Percentiles rank a stretch among this genome's conserved stretches.
These are phyloP conservation scores for Phyllachora maydis DNA, from an alignment of 2,329 filamentous ascomycete genomes.

Conservation along the genomic window DNA sequence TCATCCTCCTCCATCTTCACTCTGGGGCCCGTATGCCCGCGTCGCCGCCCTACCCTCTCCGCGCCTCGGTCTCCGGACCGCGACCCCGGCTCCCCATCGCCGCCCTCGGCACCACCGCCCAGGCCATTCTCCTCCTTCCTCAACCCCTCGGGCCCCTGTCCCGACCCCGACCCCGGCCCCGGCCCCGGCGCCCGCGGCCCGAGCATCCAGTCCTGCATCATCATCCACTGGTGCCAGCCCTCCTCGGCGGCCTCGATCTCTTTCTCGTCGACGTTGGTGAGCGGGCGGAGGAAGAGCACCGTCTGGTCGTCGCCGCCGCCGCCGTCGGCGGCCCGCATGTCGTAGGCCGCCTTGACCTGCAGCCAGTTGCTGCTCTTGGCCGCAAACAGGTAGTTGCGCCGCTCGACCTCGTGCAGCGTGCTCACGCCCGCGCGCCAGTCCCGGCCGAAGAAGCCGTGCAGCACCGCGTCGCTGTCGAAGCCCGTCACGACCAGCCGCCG, in stretches of 20 bases:
- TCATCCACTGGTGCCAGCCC: constrained; percentile 85
- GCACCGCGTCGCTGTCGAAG: constrained; percentile 67
- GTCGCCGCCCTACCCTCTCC: too few species aligned
- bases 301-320: constrained; percentile 60
- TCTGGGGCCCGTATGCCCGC: too few species aligned
- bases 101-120: too few species aligned
- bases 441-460: constrained; percentile 94
- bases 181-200: constrained; percentile 57
- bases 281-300: constrained; percentile 68
- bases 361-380: constrained; percentile 86
- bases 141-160: constrained; percentile 2
- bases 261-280: constrained; percentile 54
- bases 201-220: constrained; percentile 99
- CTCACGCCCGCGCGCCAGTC: constrained; percentile 70
- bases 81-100: not conserved
- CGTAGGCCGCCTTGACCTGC: constrained; percentile 75
- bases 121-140: not conserved
- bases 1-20: too few species aligned
- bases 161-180: constrained; percentile 11
- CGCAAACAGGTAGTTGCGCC: constrained; percentile 86
- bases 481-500: constrained; percentile 79
- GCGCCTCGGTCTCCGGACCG: too few species aligned
- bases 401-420: constrained; percentile 68
- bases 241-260: constrained; percentile 72
- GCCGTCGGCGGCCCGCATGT: too few species aligned